Conservation (phyloP, 192 early-diverging fungal species). For the Physocladia obscura region DNA sequence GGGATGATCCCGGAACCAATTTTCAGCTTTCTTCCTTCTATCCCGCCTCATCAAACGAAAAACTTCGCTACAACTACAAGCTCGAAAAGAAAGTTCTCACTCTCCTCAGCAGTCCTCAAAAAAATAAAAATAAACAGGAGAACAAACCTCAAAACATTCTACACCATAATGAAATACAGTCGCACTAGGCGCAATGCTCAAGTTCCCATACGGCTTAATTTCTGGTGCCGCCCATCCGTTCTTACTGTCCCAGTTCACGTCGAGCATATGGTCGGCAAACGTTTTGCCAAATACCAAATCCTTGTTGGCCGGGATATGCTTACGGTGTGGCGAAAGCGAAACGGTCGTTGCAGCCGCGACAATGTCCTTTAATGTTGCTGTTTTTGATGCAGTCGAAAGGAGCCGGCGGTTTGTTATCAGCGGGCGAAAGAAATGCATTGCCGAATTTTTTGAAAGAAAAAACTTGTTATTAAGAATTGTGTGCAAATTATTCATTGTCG, state of each 20-base stretch:
- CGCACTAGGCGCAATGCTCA: conserved; percentile 77
- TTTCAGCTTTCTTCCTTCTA: too few species aligned
- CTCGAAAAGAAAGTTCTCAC: too few species aligned
- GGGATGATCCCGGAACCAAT: too few species aligned
- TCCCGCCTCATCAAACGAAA: too few species aligned
- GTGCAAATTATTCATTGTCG: too few species aligned
- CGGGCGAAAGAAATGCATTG: not conserved
- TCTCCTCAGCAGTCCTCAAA: not conserved
- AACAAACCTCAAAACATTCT: conserved; percentile 83
- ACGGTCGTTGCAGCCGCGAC: not conserved
- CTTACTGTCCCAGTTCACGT: conserved; percentile 73
- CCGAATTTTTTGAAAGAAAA: not conserved
- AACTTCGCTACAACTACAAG: too few species aligned
- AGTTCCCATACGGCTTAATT: conserved; percentile 82
- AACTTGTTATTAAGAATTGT: too few species aligned
- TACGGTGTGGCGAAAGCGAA: conserved; percentile 30
- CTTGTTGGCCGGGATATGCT: conserved; percentile 45
- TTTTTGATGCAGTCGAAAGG: not conserved
- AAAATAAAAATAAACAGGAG: conserved; percentile 13
- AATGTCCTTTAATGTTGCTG: conserved; percentile 6
- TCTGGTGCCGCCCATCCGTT: conserved; percentile 78
- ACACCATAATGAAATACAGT: conserved; percentile 93
- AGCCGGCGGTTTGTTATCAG: not conserved
- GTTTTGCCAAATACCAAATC: conserved; percentile 82
- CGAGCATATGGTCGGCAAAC: conserved; percentile 96